Base-by-base conservation (phyloP, 164 flowering plant genomes). In the Santalum album region DNA sequence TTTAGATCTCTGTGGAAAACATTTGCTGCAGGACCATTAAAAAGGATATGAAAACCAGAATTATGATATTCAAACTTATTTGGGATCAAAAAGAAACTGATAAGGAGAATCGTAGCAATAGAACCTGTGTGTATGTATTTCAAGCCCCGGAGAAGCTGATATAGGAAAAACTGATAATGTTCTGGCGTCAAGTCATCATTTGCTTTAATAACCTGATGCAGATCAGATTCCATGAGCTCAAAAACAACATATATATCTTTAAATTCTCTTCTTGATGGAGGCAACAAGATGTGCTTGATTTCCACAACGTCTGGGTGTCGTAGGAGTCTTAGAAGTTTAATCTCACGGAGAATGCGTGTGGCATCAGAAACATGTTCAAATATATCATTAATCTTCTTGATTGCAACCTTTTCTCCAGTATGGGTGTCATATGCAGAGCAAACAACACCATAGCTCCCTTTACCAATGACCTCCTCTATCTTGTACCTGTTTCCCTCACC, bases 281-380 rank as follows among this genome's bases (percentile, higher is more conserved):
- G 98, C 70, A 91, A 73, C 64, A 91, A 61, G 57, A 91, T 88
- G 73, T 91, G 98, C 67, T 88, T 91, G 65, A 91, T 91, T 73
- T 91, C 98, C 38, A 91, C 96, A 66, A 91, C 86, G 64, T 91
- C 98, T 1, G 98, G 96, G 71, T 91, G 98, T 11, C 90, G 88
- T 20, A 91, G 72, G 49, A 91, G 75, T 57, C 96, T 77, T 36
- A 91, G 92, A 69, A 91, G 96, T 72, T 88, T 91, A 58, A 91
- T 88, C 70, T 91, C 98, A 26, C 96, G 90, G 49, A 91, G 90
- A 54, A 91, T 91, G 23, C 96, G 90, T 5, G 98, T 91, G 43
- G 96, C 96, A 71, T 91, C 98, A 49, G 96, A 91, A 24, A 87
- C 96, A 67, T 91, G 98, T 59, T 91, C 98, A 63, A 91, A 91